Conservation (phyloP, 2,329 filamentous ascomycete species). For the Diaporthe citri region DNA sequence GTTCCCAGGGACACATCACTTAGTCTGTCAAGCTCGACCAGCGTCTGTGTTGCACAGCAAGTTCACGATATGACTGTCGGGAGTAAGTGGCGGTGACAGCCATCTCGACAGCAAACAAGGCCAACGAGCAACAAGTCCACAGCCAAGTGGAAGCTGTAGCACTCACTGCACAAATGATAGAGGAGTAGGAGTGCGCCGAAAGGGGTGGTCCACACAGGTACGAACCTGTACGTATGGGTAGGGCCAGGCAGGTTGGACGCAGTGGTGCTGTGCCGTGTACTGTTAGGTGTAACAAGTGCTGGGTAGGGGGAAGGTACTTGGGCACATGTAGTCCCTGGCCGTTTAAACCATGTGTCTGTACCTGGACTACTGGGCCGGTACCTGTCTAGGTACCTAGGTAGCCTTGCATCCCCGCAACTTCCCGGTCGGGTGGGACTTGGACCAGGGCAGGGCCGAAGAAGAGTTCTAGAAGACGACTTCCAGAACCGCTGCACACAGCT, state of each 20-base stretch:
- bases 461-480: constrained; percentile 36
- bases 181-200: not conserved
- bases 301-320: not conserved
- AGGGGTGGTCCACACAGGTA: not conserved
- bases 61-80: not conserved
- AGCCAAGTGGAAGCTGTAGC: not conserved
- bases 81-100: not conserved
- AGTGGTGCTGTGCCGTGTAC: not conserved
- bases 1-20: too few relatives aligned
- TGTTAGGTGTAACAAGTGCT: not conserved
- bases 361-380: not conserved
- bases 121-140: too few relatives aligned
- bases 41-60: not conserved
- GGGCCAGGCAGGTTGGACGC: not conserved
- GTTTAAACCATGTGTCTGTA: not conserved
- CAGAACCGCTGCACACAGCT: constrained; percentile 29
- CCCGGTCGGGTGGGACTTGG: not conserved
- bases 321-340: not conserved
- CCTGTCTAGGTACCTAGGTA: not conserved
- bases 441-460: constrained; percentile 3
- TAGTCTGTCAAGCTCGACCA: not conserved
- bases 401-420: constrained; percentile 3
- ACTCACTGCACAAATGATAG: not conserved
- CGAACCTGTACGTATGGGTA: too few relatives aligned
- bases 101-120: not conserved